Percentiles rank a stretch among this genome's conserved stretches.
Conservation (phyloP, 768 basidiomycete species). For the Erythrobasidium yunnanense region DNA sequence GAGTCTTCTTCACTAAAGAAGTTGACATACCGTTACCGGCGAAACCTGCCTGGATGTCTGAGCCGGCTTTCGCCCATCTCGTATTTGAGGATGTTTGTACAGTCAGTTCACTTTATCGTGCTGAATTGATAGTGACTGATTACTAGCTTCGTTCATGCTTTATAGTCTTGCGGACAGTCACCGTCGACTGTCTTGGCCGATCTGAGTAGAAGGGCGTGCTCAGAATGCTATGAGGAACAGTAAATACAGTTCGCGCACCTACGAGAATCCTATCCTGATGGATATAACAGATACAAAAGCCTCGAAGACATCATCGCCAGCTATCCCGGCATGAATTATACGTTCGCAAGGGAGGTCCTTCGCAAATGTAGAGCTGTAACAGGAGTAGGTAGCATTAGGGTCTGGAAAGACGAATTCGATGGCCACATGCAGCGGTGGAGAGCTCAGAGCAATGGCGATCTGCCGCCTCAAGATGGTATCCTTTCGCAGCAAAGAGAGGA, state of each 20-base stretch:
- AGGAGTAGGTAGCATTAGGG: background rate
- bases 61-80: constrained; percentile 1
- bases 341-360: background rate
- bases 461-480: too few species aligned
- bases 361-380: background rate
- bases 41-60: background rate
- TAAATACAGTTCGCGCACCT: too few species aligned
- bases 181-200: background rate
- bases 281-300: background rate
- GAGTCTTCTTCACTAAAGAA: constrained; percentile 1
- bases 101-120: background rate
- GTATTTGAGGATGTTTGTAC: background rate
- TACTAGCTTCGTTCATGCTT: too few species aligned
- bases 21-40: constrained; percentile 2
- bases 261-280: too few species aligned
- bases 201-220: background rate
- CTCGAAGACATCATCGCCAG: background rate
- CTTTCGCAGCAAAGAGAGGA: too few species aligned
- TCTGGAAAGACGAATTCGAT: background rate
- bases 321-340: background rate
- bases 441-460: background rate
- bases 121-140: background rate
- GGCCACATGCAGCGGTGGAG: background rate
- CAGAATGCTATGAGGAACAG: background rate
- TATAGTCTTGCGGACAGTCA: background rate